phyloP scores from a whole-genome alignment of 2,329 filamentous ascomycete species.

The Alternaria consortialis region DNA sequence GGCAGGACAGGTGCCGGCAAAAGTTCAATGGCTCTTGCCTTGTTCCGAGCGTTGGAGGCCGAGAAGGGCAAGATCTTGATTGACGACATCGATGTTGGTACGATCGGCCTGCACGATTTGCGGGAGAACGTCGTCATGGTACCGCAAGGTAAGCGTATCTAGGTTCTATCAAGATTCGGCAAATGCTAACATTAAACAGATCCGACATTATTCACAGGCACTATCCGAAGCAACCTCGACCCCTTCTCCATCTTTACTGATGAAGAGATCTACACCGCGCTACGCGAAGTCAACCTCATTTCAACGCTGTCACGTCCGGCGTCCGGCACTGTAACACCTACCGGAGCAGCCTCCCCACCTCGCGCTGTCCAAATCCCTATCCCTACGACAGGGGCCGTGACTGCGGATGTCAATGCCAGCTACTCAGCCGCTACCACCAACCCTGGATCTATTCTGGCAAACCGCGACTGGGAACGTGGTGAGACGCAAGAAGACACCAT shows the following conservation, averaged over 20 bases:
- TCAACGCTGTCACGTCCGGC: constrained; percentile 53
- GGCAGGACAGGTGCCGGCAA: constrained; percentile 96
- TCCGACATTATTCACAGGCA: constrained; percentile 91
- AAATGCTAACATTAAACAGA: constrained; percentile 59
- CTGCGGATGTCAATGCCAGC: constrained; percentile 39
- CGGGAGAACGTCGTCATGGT: constrained; percentile 96
- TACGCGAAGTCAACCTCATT: constrained; percentile 90
- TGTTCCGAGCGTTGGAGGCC: constrained; percentile 93
- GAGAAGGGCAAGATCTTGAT: constrained; percentile 89
- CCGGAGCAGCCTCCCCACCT: constrained; percentile 28
- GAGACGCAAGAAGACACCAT: constrained; percentile 43
- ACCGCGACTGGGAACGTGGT: constrained; percentile 39
- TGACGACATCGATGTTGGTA: constrained; percentile 87
- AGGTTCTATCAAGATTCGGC: not conserved
- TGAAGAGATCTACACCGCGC: constrained; percentile 85
- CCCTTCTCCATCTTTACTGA: constrained; percentile 90
- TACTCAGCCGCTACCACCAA: constrained; percentile 44
- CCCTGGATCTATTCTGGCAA: constrained; percentile 43
- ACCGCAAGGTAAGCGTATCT: constrained; percentile 68
- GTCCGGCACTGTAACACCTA: constrained; percentile 37
- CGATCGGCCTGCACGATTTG: constrained; percentile 91
- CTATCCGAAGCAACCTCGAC: constrained; percentile 90
- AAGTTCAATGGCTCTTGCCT: constrained; percentile 89
- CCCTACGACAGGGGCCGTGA: constrained; percentile 35
- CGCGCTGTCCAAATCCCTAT: constrained; percentile 46